Percentiles rank a stretch among this genome's conserved stretches.
Evolutionary conservation across 192 early-diverging fungal species (phyloP).

Genomic region (Backusella australiensis): DNA sequence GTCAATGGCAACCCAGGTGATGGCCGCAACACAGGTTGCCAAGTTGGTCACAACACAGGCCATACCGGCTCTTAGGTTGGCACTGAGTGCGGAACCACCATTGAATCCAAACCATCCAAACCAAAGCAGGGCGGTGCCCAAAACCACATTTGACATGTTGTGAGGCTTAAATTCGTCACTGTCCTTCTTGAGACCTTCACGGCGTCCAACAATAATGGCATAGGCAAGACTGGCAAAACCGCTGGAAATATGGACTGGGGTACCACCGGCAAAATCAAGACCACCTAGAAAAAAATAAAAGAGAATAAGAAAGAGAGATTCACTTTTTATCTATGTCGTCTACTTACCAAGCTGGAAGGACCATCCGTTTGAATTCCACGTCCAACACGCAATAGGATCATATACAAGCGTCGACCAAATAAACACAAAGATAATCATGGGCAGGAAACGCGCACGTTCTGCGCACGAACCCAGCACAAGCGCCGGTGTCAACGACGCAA

Average conservation of each 20-base stretch:
- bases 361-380: slow-evolving; percentile 89
- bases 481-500: slow-evolving; percentile 88
- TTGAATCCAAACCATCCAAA: slow-evolving; percentile 72
- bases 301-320: not conserved
- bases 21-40: slow-evolving; percentile 73
- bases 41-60: slow-evolving; percentile 85
- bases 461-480: slow-evolving; percentile 88
- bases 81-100: slow-evolving; percentile 78
- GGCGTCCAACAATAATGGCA: slow-evolving; percentile 80
- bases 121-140: slow-evolving; percentile 36
- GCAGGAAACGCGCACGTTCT: slow-evolving; percentile 85
- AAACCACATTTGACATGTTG: slow-evolving; percentile 88
- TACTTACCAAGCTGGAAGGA: slow-evolving; percentile 53
- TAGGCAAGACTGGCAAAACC: slow-evolving; percentile 90
- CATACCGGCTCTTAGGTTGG: slow-evolving; percentile 83
- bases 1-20: slow-evolving; percentile 84
- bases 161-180: slow-evolving; percentile 74
- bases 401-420: slow-evolving; percentile 94
- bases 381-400: slow-evolving; percentile 92
- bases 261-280: slow-evolving; percentile 94
- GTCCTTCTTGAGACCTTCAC: slow-evolving; percentile 54
- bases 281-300: slow-evolving; percentile 35
- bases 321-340: not conserved
- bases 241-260: slow-evolving; percentile 91
- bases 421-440: slow-evolving; percentile 87